Evolutionary conservation across 257 asterid species (phyloP).

Genomic region (Leptodermis oblonga): DNA sequence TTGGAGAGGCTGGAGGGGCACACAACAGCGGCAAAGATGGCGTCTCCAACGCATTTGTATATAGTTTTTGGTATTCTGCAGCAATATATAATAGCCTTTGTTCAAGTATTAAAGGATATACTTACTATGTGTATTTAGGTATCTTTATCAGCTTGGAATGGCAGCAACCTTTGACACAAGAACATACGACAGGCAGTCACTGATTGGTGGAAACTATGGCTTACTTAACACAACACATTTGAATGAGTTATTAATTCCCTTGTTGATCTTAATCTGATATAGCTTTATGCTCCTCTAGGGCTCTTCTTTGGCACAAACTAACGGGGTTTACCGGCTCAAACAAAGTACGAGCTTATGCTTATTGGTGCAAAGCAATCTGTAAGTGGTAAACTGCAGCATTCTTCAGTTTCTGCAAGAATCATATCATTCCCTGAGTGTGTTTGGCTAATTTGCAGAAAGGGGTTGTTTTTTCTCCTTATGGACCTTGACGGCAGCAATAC

Average conservation of each 20-base stretch:
- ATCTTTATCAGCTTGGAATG: conserved; percentile 76
- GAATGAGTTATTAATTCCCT: too few relatives aligned
- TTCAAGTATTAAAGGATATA: too few relatives aligned
- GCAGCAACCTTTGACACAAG: conserved; percentile 58
- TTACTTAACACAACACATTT: conserved; percentile 52
- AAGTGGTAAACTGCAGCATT: conserved; percentile 27
- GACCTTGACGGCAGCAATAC: conserved; percentile 63
- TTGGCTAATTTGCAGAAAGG: conserved; percentile 65
- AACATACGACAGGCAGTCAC: conserved; percentile 70
- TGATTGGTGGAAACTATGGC: conserved; percentile 89
- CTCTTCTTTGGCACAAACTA: conserved; percentile 85
- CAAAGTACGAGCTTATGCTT: conserved; percentile 69
- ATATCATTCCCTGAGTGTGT: not conserved
- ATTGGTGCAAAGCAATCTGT: conserved; percentile 73
- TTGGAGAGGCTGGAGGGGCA: conserved; percentile 84
- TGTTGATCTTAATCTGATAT: not conserved
- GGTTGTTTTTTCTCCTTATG: conserved; percentile 54
- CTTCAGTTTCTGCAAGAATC: too few relatives aligned
- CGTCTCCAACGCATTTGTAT: conserved; percentile 67
- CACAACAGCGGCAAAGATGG: conserved; percentile 65
- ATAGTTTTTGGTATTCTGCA: conserved; percentile 86
- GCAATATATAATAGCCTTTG: too few relatives aligned
- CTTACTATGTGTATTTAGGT: conserved; percentile 53
- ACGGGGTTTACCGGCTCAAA: conserved; percentile 70
- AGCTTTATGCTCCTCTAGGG: conserved; percentile 41